These are phyloP conservation scores for Candolleomyces efflorescens DNA, from an alignment of 768 basidiomycete species.

Conservation along the genomic window DNA sequence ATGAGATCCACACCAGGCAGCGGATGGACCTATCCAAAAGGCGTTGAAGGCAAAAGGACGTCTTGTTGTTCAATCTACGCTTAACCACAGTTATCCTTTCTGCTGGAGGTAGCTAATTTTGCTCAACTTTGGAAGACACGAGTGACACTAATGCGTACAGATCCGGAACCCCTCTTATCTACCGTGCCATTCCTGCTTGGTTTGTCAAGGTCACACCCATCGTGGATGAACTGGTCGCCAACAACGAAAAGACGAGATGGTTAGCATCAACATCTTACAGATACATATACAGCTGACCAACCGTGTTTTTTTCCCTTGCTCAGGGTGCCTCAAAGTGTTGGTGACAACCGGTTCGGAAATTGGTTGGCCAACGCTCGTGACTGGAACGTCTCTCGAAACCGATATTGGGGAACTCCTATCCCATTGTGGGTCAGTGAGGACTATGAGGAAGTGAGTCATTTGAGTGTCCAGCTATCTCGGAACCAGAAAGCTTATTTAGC, in stretches of 20 bases:
- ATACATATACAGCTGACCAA: neutral
- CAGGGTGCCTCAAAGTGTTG: conserved; percentile 90
- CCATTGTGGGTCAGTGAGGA: conserved; percentile 97
- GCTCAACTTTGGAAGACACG: neutral
- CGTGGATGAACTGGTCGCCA: conserved; percentile 80
- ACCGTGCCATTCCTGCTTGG: conserved; percentile 95
- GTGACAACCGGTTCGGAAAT: conserved; percentile 91
- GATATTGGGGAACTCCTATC: conserved; percentile 98
- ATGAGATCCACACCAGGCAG: conserved; percentile 49
- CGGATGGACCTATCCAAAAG: conserved; percentile 94
- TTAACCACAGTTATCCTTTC: conserved; percentile 93
- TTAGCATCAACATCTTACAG: conserved; percentile 22
- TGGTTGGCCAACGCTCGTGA: conserved; percentile 99
- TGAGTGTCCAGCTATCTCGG: neutral
- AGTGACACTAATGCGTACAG: conserved; percentile 31
- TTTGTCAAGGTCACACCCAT: conserved; percentile 87
- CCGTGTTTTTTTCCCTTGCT: conserved; percentile 9
- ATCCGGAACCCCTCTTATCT: conserved; percentile 92
- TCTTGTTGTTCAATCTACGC: conserved; percentile 80
- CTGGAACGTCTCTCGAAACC: conserved; percentile 98
- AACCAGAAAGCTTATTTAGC: neutral
- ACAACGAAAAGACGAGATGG: conserved; percentile 92
- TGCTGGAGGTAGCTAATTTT: conserved; percentile 77
- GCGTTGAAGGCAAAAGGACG: conserved; percentile 82
- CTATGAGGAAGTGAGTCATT: conserved; percentile 64